Base-by-base conservation (phyloP, 2,329 filamentous ascomycete genomes). In the Albophoma yamanashiensis region DNA sequence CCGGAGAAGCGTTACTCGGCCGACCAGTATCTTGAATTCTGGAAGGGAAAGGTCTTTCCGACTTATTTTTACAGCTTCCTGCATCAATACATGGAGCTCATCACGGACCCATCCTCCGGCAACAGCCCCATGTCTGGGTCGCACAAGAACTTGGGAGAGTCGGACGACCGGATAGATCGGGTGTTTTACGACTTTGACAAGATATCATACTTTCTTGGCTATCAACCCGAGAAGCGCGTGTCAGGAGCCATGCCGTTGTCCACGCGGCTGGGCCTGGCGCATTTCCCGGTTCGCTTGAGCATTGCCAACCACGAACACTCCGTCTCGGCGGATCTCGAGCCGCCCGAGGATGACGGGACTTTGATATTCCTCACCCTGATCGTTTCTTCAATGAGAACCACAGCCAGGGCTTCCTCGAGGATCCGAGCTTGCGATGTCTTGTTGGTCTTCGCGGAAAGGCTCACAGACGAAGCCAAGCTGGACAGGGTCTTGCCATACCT, bases 51-150 rank as follows among this genome's bases (percentile, higher is more conserved):
- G 70, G 91, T 93, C 4, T 99, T 99, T 64, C 95, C 94, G 0
- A 85, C 90, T 61, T 99, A 99, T 74, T 99, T 99, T 69, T 97
- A 97, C 78, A 95, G 86, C 70, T 97, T 99, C 70, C 79, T 99
- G 39, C 94, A 99, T 71, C 92, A 97, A 68, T 96, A 99, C 70
- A 97, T 99, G 91, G 90, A 91, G 66, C 83, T 96, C 59, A 90
- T 99, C 63, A 97, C 94, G 4, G 92, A 97, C 70, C 89, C 92
- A 0, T 90, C 89, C 0, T 90, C 91, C 1, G 91, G 91, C 0
- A 87, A 89, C 64, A 86, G 83, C 58, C 83, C 87, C 14, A 82
- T 91, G 50, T 87, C 88, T 12, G 84, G 88, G 1, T 81, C 84
- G 14, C 64, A 68, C 42, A 85, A 83, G 64, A 95, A 92, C 68